These are phyloP conservation scores for Bipolaris bicolor DNA, from an alignment of 2,329 filamentous ascomycete genomes.

Conservation along the genomic window DNA sequence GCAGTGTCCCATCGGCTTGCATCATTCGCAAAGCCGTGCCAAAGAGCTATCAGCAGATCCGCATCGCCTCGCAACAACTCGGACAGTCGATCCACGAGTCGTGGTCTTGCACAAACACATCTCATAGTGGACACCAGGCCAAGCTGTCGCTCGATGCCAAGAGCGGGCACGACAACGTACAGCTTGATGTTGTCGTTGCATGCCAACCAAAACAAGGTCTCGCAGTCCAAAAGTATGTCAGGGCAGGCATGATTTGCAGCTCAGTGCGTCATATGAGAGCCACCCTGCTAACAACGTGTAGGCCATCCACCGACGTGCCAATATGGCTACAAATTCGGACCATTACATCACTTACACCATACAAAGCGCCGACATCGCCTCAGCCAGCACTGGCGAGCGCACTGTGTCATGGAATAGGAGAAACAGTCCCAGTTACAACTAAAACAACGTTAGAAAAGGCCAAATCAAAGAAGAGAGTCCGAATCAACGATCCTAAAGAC, in stretches of 20 bases:
- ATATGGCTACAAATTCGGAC: slow-evolving; percentile 22
- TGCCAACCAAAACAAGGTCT: slow-evolving; percentile 8
- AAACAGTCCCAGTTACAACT: background rate
- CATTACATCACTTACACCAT: slow-evolving; percentile 3
- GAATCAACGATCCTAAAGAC: background rate
- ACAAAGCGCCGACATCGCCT: background rate
- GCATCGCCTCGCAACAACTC: slow-evolving; percentile 9
- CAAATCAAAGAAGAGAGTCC: background rate
- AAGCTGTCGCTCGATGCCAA: slow-evolving; percentile 17
- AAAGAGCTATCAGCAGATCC: slow-evolving; percentile 7
- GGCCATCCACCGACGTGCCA: slow-evolving; percentile 1
- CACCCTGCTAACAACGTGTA: background rate
- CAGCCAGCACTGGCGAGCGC: background rate
- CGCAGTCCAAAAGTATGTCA: slow-evolving; percentile 4
- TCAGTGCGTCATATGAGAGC: background rate
- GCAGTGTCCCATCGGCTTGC: slow-evolving; percentile 1
- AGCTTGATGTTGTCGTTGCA: slow-evolving; percentile 20
- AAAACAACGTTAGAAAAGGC: background rate
- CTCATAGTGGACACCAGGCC: slow-evolving; percentile 20
- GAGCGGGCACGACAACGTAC: slow-evolving; percentile 6
- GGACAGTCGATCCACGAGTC: slow-evolving; percentile 5
- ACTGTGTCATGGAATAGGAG: background rate
- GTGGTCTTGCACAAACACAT: slow-evolving; percentile 22
- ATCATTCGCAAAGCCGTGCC: slow-evolving; percentile 9
- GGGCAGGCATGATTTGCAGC: background rate